phyloP scores from a whole-genome alignment of 2,329 filamentous ascomycete species.

The Coccinonectria pachysandricola region DNA sequence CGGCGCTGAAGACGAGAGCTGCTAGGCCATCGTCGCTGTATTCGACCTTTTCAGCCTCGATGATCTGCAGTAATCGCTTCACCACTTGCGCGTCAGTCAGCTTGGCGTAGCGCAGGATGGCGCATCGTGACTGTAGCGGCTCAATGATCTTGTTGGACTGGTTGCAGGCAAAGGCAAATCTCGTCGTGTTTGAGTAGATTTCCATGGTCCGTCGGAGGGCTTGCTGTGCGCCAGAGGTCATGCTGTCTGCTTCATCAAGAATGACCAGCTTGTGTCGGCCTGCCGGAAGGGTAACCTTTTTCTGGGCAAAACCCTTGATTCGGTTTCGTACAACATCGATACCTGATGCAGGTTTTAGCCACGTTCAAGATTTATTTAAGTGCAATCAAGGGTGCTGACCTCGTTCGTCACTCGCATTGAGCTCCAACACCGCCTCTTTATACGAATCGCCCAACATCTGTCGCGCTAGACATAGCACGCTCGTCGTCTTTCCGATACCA shows the following conservation, averaged over 20 bases:
- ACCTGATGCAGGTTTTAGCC: too few species aligned
- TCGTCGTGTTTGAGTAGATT: conserved; percentile 91
- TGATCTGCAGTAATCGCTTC: conserved; percentile 82
- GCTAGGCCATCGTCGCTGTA: conserved; percentile 90
- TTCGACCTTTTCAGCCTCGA: conserved; percentile 81
- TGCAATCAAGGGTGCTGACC: too few species aligned
- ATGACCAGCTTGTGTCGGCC: conserved; percentile 95
- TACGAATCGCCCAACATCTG: conserved; percentile 88
- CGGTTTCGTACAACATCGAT: conserved; percentile 96
- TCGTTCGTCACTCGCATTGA: conserved; percentile 94
- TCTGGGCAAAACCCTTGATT: conserved; percentile 97
- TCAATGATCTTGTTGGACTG: conserved; percentile 99
- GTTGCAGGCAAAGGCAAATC: conserved; percentile 97
- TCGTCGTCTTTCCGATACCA: conserved; percentile 97
- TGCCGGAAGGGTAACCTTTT: conserved; percentile 88
- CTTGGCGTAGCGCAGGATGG: conserved; percentile 86
- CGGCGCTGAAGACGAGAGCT: conserved; percentile 92
- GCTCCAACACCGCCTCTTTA: conserved; percentile 92
- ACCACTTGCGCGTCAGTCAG: conserved; percentile 90
- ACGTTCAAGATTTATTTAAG: too few species aligned
- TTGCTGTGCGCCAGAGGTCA: conserved; percentile 95
- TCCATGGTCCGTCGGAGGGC: conserved; percentile 95
- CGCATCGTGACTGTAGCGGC: conserved; percentile 92
- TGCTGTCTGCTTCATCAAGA: conserved; percentile 94
- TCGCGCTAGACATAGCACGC: conserved; percentile 81